Percentiles rank a stretch among this genome's conserved stretches.
These are phyloP conservation scores for Escallonia herrerae DNA, from an alignment of 129 eudicot genomes.

Conservation along the genomic window DNA sequence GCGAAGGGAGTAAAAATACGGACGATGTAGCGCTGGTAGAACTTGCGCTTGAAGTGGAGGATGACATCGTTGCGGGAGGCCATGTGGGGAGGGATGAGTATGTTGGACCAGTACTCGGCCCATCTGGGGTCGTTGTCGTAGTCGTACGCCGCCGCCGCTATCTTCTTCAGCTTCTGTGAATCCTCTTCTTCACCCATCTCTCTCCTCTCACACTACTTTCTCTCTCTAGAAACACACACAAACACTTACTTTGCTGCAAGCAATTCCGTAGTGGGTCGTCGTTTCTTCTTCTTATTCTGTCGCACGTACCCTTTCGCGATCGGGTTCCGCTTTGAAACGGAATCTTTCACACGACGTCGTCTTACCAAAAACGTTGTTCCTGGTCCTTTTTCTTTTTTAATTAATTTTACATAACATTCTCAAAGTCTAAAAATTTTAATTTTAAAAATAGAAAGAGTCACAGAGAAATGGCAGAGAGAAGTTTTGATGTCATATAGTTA, in stretches of 20 bases:
- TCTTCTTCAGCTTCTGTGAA: constrained; percentile 73
- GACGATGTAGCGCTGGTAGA: constrained; percentile 93
- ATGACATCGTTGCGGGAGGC: constrained; percentile 73
- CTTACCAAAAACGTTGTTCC: too few relatives aligned
- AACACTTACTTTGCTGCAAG: neutral
- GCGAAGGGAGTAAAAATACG: neutral
- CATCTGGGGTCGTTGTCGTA: constrained; percentile 75
- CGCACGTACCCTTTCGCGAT: too few relatives aligned
- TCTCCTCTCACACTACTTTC: neutral
- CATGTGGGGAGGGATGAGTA: constrained; percentile 78
- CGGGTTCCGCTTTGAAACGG: too few relatives aligned
- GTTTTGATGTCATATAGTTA: too few relatives aligned
- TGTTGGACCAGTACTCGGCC: constrained; percentile 92
- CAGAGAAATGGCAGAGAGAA: too few relatives aligned
- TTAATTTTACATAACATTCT: too few relatives aligned
- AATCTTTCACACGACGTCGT: too few relatives aligned
- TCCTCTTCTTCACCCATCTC: constrained; percentile 60
- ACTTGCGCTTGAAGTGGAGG: constrained; percentile 85
- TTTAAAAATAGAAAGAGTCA: too few relatives aligned
- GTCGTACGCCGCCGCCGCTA: constrained; percentile 75
- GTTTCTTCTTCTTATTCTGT: too few relatives aligned
- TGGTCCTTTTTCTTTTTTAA: too few relatives aligned
- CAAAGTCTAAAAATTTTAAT: too few relatives aligned
- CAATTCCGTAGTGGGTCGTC: too few relatives aligned
- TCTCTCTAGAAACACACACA: neutral